Evolutionary conservation across 2,329 filamentous ascomycete genomes (phyloP).

Genomic region (Ambrosiella xylebori): DNA sequence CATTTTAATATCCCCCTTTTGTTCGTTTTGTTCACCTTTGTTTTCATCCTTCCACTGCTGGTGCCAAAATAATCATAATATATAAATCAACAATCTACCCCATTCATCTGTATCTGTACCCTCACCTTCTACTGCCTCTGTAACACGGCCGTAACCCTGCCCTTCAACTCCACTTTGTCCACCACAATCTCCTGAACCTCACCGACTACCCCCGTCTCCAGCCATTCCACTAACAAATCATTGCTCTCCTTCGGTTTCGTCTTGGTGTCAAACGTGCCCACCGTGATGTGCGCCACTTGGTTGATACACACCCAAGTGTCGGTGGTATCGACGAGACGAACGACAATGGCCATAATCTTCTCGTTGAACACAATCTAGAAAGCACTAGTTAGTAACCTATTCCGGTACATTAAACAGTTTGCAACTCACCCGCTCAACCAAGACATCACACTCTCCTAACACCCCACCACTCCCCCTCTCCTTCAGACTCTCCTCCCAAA

Average conservation of each 20-base stretch:
- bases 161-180: background rate
- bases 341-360: slow-evolving; percentile 81
- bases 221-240: slow-evolving; percentile 59
- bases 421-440: slow-evolving; percentile 38
- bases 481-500: slow-evolving; percentile 32
- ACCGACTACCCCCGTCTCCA: slow-evolving; percentile 33
- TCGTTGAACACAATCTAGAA: slow-evolving; percentile 61
- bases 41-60: background rate
- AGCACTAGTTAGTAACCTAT: slow-evolving; percentile 5
- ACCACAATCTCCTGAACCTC: background rate
- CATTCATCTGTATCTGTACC: background rate
- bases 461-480: slow-evolving; percentile 20
- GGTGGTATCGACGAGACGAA: slow-evolving; percentile 45
- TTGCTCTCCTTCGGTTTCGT: slow-evolving; percentile 96
- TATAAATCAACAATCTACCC: background rate
- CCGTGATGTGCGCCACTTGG: slow-evolving; percentile 66
- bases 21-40: background rate
- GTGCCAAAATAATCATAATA: background rate
- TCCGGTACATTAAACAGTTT: background rate
- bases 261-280: slow-evolving; percentile 56
- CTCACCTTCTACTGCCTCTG: background rate
- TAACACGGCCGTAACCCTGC: background rate
- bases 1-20: background rate
- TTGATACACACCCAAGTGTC: slow-evolving; percentile 56
- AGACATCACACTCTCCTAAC: slow-evolving; percentile 47